These are phyloP conservation scores for Metschnikowia amazonensis DNA, from an alignment of 805 yeast species.

Conservation along the genomic window DNA sequence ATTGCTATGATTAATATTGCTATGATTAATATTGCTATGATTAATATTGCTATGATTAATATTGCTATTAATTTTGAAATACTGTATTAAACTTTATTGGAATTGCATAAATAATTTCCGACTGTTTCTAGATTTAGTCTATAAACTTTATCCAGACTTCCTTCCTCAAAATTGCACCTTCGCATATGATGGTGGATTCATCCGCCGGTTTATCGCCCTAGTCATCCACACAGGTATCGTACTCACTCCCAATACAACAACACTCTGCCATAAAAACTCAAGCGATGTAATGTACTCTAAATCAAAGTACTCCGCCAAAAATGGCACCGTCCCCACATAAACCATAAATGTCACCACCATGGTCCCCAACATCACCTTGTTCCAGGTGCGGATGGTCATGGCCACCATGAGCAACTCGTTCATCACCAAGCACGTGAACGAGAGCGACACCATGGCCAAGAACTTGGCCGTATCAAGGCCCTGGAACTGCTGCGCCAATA, in stretches of 20 bases:
- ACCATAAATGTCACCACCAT: conserved; percentile 66
- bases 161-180: conserved; percentile 60
- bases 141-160: too few relatives aligned
- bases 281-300: conserved; percentile 55
- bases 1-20: too few relatives aligned
- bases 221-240: conserved; percentile 87
- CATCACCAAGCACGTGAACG: conserved; percentile 72
- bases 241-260: conserved; percentile 62
- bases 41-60: too few relatives aligned
- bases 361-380: conserved; percentile 64
- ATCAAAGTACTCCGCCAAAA: conserved; percentile 83
- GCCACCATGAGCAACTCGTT: conserved; percentile 95
- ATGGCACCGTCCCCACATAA: conserved; percentile 75
- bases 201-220: conserved; percentile 65
- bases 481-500: conserved; percentile 72
- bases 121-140: too few relatives aligned
- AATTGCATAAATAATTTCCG: too few relatives aligned
- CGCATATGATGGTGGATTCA: conserved; percentile 94
- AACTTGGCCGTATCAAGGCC: conserved; percentile 55
- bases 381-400: conserved; percentile 90
- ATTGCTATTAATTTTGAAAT: too few relatives aligned
- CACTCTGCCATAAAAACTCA: conserved; percentile 65
- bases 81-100: too few relatives aligned
- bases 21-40: too few relatives aligned
- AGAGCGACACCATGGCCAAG: conserved; percentile 75